Evolutionary conservation across 1,284 basidiomycete genomes (phyloP).

Genomic region (Ustilago vetiveriae): DNA sequence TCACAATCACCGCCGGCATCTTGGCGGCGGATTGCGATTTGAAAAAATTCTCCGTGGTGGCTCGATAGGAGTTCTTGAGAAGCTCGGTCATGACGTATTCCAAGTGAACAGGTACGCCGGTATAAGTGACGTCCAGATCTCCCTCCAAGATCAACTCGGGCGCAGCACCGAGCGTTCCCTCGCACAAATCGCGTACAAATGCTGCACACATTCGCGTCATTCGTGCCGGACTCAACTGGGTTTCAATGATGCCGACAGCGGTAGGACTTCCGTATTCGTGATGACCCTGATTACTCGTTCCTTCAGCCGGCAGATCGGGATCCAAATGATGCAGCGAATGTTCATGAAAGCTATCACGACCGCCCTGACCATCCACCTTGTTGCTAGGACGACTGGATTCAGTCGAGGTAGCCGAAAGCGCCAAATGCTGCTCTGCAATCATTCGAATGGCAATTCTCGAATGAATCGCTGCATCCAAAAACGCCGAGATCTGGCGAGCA

Average conservation of each 20-base stretch:
- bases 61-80: conserved; percentile 86
- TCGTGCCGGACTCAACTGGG: conserved; percentile 65
- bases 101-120: conserved; percentile 86
- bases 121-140: conserved; percentile 66
- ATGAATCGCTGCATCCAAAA: conserved; percentile 84
- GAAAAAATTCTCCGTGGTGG: conserved; percentile 70
- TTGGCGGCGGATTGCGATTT: conserved; percentile 12
- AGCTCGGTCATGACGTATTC: conserved; percentile 78
- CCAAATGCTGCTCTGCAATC: conserved; percentile 91
- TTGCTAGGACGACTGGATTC: conserved; percentile 1
- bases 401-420: conserved; percentile 69
- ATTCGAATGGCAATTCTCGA: conserved; percentile 86
- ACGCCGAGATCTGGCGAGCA: conserved; percentile 77
- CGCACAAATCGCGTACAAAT: conserved; percentile 83
- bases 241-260: conserved; percentile 62
- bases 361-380: background rate
- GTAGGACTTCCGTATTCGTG: conserved; percentile 50
- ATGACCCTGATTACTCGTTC: conserved; percentile 22
- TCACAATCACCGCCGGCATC: conserved; percentile 75
- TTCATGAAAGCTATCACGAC: conserved; percentile 18
- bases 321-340: conserved; percentile 19
- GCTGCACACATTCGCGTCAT: conserved; percentile 69
- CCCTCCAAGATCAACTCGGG: conserved; percentile 69
- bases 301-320: conserved; percentile 37
- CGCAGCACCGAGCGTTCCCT: conserved; percentile 81